Base-by-base conservation (phyloP, 257 asterid genomes). In the Catharanthus roseus region DNA sequence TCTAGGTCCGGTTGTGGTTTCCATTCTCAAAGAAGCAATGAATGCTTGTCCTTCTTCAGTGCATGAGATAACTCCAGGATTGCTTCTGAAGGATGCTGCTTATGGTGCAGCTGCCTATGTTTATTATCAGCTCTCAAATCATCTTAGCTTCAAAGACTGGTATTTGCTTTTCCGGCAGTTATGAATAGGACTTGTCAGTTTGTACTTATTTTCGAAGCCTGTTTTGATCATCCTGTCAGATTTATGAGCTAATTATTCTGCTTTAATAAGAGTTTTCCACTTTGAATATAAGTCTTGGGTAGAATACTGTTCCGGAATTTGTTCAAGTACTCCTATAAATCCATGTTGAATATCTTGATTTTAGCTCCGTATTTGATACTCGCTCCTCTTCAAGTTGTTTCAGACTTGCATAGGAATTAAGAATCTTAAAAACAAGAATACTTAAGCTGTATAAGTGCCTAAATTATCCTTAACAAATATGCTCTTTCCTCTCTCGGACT, bases 21-120 rank as follows among this genome's bases (percentile, higher is more conserved):
- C 99, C 68, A 95, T 91, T 79, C 96, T 95, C 77, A 96, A 91
- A 76, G 99, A 95, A 84, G 97, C 99, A 73, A 95, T 95, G 97
- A 81, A 68, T 82, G 88, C 84, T 23, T 91, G 96, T 70, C 97
- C 97, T 84, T 78, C 91, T 78, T 86, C 97, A 70, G 87, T 86
- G 65, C 79, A 74, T 81, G 99, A 95, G 77, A 87, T 95, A 54
- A 87, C 91, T 74, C 85, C 92, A 12, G 90, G 85, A 28, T 76
- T 91, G 82, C 97, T 95, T 79, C 91, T 95, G 68, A 95, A 95
- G 85, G 99, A 95, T 51, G 99, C 97, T 81, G 99, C 97, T 69
- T 95, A 95, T 84, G 90, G 95, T 75, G 99, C 99, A 73, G 97
- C 99, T 51, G 95, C 99, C 53, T 91, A 89, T 81, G 95, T 91